These are phyloP conservation scores for Fusarium staphyleae DNA, from an alignment of 2,329 filamentous ascomycete species.

Conservation along the genomic window DNA sequence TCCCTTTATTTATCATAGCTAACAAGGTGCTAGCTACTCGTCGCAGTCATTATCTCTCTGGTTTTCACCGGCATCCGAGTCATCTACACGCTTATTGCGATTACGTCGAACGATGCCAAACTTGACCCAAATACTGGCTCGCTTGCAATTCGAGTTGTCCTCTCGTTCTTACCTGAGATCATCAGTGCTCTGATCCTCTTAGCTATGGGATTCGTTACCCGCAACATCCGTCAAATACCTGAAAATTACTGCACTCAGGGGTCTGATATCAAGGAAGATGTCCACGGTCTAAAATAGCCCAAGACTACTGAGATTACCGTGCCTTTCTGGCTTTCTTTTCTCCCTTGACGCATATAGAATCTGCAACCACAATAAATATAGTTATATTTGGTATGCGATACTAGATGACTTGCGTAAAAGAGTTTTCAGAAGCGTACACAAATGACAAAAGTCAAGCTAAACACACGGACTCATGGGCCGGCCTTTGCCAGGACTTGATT, in stretches of 20 bases:
- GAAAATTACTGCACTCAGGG: neutral
- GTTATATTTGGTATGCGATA: too few species aligned
- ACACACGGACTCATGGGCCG: too few species aligned
- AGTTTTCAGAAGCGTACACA: slow-evolving; percentile 65
- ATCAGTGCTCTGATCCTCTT: slow-evolving; percentile 8
- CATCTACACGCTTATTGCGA: slow-evolving; percentile 9
- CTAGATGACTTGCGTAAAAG: too few species aligned
- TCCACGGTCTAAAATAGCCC: too few species aligned
- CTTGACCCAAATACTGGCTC: slow-evolving; percentile 9
- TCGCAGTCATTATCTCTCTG: slow-evolving; percentile 6
- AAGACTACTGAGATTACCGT: too few species aligned
- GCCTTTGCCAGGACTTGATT: too few species aligned
- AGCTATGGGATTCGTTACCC: slow-evolving; percentile 2
- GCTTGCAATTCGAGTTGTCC: slow-evolving; percentile 7
- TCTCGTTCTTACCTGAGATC: slow-evolving; percentile 12
- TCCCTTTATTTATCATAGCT: neutral
- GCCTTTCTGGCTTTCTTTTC: too few species aligned
- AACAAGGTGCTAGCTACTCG: neutral
- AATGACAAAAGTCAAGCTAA: too few species aligned
- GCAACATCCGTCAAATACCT: neutral
- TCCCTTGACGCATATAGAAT: too few species aligned
- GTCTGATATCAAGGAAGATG: too few species aligned
- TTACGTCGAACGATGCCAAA: slow-evolving; percentile 6
- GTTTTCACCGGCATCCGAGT: slow-evolving; percentile 19
- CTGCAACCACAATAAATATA: too few species aligned